Percentiles rank a stretch among this genome's conserved stretches.
These are phyloP conservation scores for Salicornia ramosissima DNA, from an alignment of 148 eudicot genomes.

Conservation along the genomic window DNA sequence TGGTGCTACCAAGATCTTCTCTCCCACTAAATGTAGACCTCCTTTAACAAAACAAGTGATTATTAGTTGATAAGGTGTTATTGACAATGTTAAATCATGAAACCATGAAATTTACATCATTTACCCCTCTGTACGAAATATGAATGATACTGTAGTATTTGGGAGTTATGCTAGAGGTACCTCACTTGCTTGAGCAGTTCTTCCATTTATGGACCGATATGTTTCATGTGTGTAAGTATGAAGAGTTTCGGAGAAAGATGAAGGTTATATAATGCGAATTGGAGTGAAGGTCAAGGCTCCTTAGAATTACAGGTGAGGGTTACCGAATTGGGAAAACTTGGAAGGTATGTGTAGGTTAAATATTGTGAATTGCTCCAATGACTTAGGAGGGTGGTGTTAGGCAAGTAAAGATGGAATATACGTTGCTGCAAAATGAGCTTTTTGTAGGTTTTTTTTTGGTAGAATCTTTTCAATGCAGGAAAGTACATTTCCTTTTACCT, in stretches of 20 bases:
- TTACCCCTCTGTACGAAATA: constrained; percentile 16
- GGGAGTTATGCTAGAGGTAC: constrained; percentile 24
- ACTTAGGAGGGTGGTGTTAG: constrained; percentile 23
- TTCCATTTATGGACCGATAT: constrained; percentile 23
- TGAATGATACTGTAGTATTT: neutral
- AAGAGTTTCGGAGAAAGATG: neutral
- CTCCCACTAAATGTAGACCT: constrained; percentile 24
- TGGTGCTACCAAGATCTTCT: constrained; percentile 16
- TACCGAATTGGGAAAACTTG: neutral
- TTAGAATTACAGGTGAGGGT: constrained; percentile 7
- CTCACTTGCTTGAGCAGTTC: constrained; percentile 29
- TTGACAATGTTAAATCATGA: neutral
- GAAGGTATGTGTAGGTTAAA: too few relatives aligned
- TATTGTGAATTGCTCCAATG: too few relatives aligned
- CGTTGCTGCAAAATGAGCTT: constrained; percentile 26
- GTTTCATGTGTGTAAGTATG: constrained; percentile 1
- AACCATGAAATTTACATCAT: neutral
- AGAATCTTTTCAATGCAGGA: constrained; percentile 17
- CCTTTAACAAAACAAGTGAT: neutral
- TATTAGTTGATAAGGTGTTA: neutral
- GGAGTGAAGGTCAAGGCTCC: neutral
- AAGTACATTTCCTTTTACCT: constrained; percentile 27
- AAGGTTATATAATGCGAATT: constrained; percentile 14
- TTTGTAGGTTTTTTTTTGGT: constrained; percentile 11
- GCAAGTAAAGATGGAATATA: constrained; percentile 34